Evolutionary conservation across 164 flowering plant genomes (phyloP), one percentile per base, ranked within the genome.

Genomic region (Stephania yunnanensis): DNA sequence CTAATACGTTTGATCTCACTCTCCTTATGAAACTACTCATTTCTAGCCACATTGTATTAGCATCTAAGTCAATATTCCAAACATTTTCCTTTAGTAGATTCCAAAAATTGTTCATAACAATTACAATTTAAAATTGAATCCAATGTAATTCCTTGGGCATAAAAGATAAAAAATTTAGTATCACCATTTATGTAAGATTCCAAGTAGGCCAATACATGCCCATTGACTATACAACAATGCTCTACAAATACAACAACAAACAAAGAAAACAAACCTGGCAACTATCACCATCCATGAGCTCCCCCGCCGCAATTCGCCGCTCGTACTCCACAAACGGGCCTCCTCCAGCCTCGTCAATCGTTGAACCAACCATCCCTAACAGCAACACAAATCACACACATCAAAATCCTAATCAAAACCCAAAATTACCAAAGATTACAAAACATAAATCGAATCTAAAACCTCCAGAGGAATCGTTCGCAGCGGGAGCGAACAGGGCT

Each of bases 261-360:
- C 25, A n/a, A 46, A 45, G 68, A 2, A 42, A 12, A 10, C 64
- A 67, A 81, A 92, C 99, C 94, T 95, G 99, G 78, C 88, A 88
- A 45, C 44, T 79, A 83, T 95, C 99, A 75, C 98, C 99, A 79
- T 88, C 97, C 67, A 84, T 73, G 64, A 95, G 96, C 76, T 95
- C 99, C 71, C 98, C 95, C 4, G 88, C 82, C 25, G 87, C 83
- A 75, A 95, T 89, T 85, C 99, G 86, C 42, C 93, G 82, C 75
- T 91, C 92, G 82, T 93, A 95, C 86, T 95, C 99, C 25, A 89
- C 87, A n/a, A 92, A 87, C 15, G 99, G 99, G 50, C 99, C 98
- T 31, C 81, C 88, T 68, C 81, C 75, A 46, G 55, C 85, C 44
- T 71, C 69, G 48, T 87, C 92, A 86, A 82, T 36, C 15, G 58